These are phyloP conservation scores for Tritrichomonas musculus DNA, from an alignment of 208 protist species.

Conservation along the genomic window DNA sequence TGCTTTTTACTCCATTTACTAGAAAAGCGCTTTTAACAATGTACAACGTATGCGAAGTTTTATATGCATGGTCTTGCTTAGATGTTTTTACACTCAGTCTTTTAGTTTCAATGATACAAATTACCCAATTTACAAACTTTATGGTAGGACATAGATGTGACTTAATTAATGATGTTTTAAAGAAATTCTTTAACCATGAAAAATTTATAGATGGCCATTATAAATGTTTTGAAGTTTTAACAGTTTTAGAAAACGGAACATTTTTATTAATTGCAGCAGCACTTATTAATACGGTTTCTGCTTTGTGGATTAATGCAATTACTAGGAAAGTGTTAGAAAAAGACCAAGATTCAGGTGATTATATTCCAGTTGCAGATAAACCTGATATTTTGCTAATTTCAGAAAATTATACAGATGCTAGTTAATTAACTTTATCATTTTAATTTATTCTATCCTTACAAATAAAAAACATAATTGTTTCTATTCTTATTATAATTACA, in stretches of 20 bases:
- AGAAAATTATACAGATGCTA: too few relatives aligned
- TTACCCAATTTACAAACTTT: conserved; percentile 74
- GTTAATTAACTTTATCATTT: too few relatives aligned
- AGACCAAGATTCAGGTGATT: background rate
- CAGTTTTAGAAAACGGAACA: background rate
- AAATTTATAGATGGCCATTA: too few relatives aligned
- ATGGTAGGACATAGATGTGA: conserved; percentile 62
- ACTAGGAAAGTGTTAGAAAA: background rate
- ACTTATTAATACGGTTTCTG: background rate
- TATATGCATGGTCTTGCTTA: conserved; percentile 72
- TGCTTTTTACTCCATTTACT: conserved; percentile 59
- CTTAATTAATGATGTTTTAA: conserved; percentile 51
- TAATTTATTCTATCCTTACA: too few relatives aligned
- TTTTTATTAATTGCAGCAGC: background rate
- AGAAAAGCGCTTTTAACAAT: conserved; percentile 38
- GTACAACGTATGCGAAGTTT: conserved; percentile 55
- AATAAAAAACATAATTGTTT: too few relatives aligned
- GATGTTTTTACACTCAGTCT: conserved; percentile 73
- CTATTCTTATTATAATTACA: too few relatives aligned
- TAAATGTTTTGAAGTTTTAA: background rate
- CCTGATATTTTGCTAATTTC: too few relatives aligned
- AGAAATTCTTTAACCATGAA: conserved; percentile 33
- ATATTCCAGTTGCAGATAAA: background rate
- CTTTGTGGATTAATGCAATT: background rate
- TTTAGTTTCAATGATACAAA: conserved; percentile 69